A percentile compares a stretch with the other conserved stretches of the same genome.
Conservation (phyloP, 2,329 filamentous ascomycete genomes). For the Nigrospora oryzae region DNA sequence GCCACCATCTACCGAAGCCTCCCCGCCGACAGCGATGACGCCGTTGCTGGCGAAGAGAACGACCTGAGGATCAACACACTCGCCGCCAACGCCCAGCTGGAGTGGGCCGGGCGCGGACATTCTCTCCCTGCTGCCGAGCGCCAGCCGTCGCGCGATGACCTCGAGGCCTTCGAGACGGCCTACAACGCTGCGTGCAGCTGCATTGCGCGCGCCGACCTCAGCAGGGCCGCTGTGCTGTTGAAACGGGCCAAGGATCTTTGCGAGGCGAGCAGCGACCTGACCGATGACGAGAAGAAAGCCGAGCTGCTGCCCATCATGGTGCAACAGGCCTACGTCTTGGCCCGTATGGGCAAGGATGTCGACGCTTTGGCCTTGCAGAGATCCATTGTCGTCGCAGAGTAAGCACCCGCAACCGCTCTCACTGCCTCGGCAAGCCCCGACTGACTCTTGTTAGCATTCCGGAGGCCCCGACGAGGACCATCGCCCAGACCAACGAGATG, state of each 20-base stretch:
- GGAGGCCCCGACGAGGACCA: conserved; percentile 57
- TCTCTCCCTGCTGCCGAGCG: conserved; percentile 43
- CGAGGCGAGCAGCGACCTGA: conserved; percentile 63
- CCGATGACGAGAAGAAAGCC: conserved; percentile 63
- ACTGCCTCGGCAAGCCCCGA: neutral
- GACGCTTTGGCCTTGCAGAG: conserved; percentile 58
- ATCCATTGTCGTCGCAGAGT: conserved; percentile 55
- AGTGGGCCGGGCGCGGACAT: conserved; percentile 54
- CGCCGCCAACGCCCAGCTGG: conserved; percentile 63
- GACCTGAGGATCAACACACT: conserved; percentile 71
- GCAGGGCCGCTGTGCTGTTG: conserved; percentile 56
- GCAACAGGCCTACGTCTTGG: conserved; percentile 67
- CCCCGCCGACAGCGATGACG: conserved; percentile 26
- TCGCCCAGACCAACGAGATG: conserved; percentile 57
- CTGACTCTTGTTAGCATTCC: conserved; percentile 39
- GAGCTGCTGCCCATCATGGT: conserved; percentile 70
- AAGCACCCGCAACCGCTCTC: conserved; percentile 21
- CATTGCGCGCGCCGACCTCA: conserved; percentile 61
- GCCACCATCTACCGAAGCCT: conserved; percentile 55
- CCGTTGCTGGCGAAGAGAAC: conserved; percentile 54
- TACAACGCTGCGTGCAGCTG: conserved; percentile 72
- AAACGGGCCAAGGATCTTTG: conserved; percentile 65
- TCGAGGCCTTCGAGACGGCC: conserved; percentile 72
- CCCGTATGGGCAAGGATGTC: conserved; percentile 54
- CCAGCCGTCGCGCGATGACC: conserved; percentile 48